Percentiles rank a stretch among this genome's conserved stretches.
These are phyloP conservation scores for Paecilomyces niveus DNA, from an alignment of 2,329 filamentous ascomycete species.

Conservation along the genomic window DNA sequence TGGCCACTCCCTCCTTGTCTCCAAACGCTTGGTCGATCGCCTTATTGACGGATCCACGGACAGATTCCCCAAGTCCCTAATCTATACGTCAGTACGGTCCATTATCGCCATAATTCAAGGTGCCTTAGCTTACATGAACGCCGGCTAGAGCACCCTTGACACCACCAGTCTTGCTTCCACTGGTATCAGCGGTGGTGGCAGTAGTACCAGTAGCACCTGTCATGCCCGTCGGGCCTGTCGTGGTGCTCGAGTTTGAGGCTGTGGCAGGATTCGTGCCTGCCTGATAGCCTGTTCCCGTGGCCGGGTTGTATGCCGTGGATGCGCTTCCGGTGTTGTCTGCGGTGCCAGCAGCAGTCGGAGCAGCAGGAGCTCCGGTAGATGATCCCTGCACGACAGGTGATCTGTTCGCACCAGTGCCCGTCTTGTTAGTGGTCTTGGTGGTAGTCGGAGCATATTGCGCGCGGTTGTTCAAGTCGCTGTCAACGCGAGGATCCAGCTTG, in stretches of 20 bases:
- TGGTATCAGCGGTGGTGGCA: conserved; percentile 6
- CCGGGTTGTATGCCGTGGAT: conserved; percentile 16
- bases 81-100: background rate
- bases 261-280: background rate
- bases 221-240: background rate
- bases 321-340: conserved; percentile 6
- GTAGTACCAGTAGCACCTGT: conserved; percentile 1
- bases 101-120: background rate
- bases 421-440: conserved; percentile 11
- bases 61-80: conserved; percentile 34
- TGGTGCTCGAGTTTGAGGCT: background rate
- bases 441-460: conserved; percentile 6
- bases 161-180: conserved; percentile 3
- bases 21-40: conserved; percentile 33
- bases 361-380: conserved; percentile 21
- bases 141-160: conserved; percentile 22
- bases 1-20: conserved; percentile 24
- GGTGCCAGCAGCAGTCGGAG: conserved; percentile 10
- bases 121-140: conserved; percentile 25
- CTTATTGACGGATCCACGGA: conserved; percentile 31
- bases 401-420: conserved; percentile 2
- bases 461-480: conserved; percentile 17
- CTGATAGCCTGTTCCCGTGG: conserved; percentile 18
- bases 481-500: conserved; percentile 21
- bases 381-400: conserved; percentile 14